Percentiles rank a stretch among this genome's conserved stretches.
Evolutionary conservation across 805 yeast species (phyloP).

Genomic region (Clavispora phyllophila): DNA sequence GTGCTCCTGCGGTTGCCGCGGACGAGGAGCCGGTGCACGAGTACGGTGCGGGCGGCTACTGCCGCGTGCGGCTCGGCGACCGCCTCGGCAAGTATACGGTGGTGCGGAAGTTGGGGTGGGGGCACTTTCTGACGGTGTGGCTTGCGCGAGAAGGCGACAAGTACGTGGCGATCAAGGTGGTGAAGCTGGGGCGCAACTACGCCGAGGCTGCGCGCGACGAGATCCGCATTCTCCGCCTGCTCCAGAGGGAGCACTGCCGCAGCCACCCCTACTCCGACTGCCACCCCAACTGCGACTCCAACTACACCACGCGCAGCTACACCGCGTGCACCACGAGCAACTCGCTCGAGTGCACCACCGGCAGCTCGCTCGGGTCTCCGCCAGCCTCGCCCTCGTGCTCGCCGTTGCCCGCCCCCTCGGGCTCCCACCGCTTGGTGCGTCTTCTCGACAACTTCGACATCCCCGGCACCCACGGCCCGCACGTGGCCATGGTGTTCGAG

Average conservation of each 20-base stretch:
- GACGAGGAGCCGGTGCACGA: constrained; percentile 82
- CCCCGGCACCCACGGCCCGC: constrained; percentile 85
- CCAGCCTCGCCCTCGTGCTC: too few relatives aligned
- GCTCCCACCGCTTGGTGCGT: constrained; percentile 57
- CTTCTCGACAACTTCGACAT: constrained; percentile 82
- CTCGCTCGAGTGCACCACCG: too few relatives aligned
- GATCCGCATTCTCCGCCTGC: constrained; percentile 70
- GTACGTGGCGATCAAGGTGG: constrained; percentile 90
- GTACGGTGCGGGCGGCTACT: constrained; percentile 91
- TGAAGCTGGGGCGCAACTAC: constrained; percentile 84
- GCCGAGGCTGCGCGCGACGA: constrained; percentile 95
- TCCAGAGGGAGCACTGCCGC: constrained; percentile 44
- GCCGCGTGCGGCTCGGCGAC: constrained; percentile 90
- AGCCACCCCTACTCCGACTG: neutral
- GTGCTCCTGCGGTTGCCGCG: neutral
- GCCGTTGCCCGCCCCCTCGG: neutral
- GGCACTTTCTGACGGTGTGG: constrained; percentile 72
- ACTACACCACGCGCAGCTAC: neutral
- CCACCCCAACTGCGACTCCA: too few relatives aligned
- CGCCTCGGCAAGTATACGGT: constrained; percentile 68
- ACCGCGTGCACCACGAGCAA: neutral
- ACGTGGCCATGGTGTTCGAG: constrained; percentile 96
- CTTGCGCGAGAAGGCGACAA: constrained; percentile 55
- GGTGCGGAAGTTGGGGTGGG: constrained; percentile 96
- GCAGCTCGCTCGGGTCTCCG: too few relatives aligned